Evolutionary conservation across 2,329 filamentous ascomycete species (phyloP).

Genomic region (Trichoderma sp.): DNA sequence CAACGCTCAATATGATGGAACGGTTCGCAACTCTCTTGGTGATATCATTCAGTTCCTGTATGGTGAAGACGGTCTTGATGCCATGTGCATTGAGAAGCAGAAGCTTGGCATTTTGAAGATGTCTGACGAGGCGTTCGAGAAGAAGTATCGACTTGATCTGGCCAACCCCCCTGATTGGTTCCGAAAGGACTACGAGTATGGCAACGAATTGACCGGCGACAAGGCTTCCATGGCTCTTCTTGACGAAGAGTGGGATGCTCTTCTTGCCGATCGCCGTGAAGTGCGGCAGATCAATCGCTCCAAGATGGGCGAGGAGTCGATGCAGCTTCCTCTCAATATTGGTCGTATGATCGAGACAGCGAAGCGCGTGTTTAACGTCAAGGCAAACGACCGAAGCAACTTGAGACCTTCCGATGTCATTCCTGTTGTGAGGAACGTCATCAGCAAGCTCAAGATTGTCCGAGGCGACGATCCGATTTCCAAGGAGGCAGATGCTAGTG

Average conservation of each 20-base stretch:
- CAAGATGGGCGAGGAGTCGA: slow-evolving; percentile 75
- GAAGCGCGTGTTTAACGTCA: slow-evolving; percentile 86
- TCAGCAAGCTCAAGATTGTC: slow-evolving; percentile 79
- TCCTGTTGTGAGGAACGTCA: slow-evolving; percentile 68
- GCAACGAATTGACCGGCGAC: slow-evolving; percentile 81
- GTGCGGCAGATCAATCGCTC: slow-evolving; percentile 66
- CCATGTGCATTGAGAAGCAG: slow-evolving; percentile 90
- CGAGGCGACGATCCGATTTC: slow-evolving; percentile 82
- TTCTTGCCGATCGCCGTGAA: slow-evolving; percentile 70
- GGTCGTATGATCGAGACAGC: slow-evolving; percentile 87
- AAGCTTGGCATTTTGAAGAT: slow-evolving; percentile 81
- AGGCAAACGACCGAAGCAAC: slow-evolving; percentile 81
- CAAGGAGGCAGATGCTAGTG: slow-evolving; percentile 78
- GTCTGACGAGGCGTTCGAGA: slow-evolving; percentile 73
- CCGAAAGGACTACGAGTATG: slow-evolving; percentile 62
- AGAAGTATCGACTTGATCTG: slow-evolving; percentile 80
- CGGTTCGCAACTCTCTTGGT: slow-evolving; percentile 92
- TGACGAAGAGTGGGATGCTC: slow-evolving; percentile 81
- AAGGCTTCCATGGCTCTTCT: slow-evolving; percentile 81
- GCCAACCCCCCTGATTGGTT: slow-evolving; percentile 59
- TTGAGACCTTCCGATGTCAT: slow-evolving; percentile 86
- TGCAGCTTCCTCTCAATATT: slow-evolving; percentile 91
- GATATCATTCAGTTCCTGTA: slow-evolving; percentile 98
- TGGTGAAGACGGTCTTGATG: slow-evolving; percentile 94
- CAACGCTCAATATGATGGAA: slow-evolving; percentile 96